Evolutionary conservation across 2,329 filamentous ascomycete genomes (phyloP).

Genomic region (Ophiocordyceps sinensis): DNA sequence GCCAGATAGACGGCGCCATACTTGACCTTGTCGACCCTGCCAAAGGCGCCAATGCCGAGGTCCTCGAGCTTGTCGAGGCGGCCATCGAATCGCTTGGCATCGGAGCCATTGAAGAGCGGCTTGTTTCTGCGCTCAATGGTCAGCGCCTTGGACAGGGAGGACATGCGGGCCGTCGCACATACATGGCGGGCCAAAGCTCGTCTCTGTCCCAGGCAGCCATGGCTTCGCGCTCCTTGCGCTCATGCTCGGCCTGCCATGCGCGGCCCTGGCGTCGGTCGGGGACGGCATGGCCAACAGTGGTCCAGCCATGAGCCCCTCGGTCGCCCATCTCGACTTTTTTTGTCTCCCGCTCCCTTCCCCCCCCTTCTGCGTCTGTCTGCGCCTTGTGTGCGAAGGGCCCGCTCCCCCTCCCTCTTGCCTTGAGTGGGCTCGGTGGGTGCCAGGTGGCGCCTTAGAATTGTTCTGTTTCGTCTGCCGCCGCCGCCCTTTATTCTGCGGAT

Average conservation of each 20-base stretch:
- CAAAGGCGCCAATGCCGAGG: conserved; percentile 28
- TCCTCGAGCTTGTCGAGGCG: conserved; percentile 16
- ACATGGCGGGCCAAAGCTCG: conserved; percentile 19
- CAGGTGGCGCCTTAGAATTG: no score
- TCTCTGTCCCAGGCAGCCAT: conserved; percentile 18
- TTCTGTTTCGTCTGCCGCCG: no score
- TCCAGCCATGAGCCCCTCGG: conserved; percentile 15
- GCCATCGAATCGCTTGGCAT: conserved; percentile 19
- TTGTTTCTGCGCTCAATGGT: conserved; percentile 11
- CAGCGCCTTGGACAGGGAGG: background rate
- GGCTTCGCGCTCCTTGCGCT: conserved; percentile 13
- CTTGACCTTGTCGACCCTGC: conserved; percentile 27
- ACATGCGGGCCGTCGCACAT: conserved; percentile 4
- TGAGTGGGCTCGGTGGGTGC: no score
- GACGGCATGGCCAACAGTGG: conserved; percentile 15
- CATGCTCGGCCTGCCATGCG: conserved; percentile 14
- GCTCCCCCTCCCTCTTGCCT: no score
- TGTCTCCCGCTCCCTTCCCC: background rate
- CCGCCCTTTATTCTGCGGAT: no score
- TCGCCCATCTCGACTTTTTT: conserved; percentile 14
- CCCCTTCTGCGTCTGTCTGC: no score
- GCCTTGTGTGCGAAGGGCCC: no score
- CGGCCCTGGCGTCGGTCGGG: conserved; percentile 8
- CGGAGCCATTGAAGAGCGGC: conserved; percentile 13
- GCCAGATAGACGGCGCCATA: conserved; percentile 27